A percentile compares a stretch with the other conserved stretches of the same genome.
phyloP scores from a whole-genome alignment of 2,329 filamentous ascomycete species.

The Penicillium sp. region DNA sequence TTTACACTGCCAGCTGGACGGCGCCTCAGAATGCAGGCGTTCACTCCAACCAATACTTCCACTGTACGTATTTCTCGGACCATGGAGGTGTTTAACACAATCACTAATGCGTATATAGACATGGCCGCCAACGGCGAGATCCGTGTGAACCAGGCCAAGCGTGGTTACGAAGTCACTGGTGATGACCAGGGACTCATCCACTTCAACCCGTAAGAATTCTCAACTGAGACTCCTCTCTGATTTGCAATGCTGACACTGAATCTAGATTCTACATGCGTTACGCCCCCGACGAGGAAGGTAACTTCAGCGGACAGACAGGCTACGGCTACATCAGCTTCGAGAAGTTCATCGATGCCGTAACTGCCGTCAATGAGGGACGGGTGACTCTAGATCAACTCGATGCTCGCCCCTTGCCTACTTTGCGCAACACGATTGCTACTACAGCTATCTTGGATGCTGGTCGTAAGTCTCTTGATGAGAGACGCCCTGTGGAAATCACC shows the following conservation, averaged over 20 bases:
- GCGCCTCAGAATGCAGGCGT: conserved; percentile 89
- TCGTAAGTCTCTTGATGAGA: conserved; percentile 79
- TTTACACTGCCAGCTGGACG: conserved; percentile 94
- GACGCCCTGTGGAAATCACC: conserved; percentile 71
- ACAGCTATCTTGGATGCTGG: conserved; percentile 91
- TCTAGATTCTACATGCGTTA: conserved; percentile 85
- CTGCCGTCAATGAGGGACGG: conserved; percentile 72
- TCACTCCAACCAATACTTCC: conserved; percentile 97
- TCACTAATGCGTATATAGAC: conserved; percentile 44
- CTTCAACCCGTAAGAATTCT: conserved; percentile 72
- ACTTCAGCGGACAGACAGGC: conserved; percentile 86
- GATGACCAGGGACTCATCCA: conserved; percentile 73
- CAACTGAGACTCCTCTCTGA: too few relatives aligned
- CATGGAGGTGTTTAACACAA: neutral
- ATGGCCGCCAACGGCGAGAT: conserved; percentile 83
- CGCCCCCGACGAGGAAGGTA: conserved; percentile 89
- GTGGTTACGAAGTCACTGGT: conserved; percentile 91
- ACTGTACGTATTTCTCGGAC: conserved; percentile 54
- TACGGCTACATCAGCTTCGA: conserved; percentile 95
- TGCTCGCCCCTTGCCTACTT: conserved; percentile 75
- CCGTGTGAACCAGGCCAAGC: conserved; percentile 87
- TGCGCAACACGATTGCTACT: conserved; percentile 87
- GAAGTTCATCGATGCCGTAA: conserved; percentile 90
- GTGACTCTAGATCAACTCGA: conserved; percentile 76
- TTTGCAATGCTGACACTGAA: neutral